Base-by-base conservation (phyloP, 306 rosid species). In the Quillaja saponaria region DNA sequence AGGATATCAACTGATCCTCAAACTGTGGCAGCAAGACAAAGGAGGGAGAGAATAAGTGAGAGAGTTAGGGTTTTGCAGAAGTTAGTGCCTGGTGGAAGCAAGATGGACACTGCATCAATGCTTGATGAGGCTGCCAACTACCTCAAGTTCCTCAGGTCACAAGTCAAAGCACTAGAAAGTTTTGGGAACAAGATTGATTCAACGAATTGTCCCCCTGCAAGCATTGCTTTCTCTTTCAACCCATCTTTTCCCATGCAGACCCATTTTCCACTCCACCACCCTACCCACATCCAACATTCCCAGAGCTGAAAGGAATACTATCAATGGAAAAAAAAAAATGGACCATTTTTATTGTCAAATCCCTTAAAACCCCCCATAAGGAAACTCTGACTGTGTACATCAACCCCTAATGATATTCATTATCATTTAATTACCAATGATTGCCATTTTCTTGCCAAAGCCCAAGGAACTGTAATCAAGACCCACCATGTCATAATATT, bases 21-120 rank as follows among this genome's bases (percentile, higher is more conserved):
- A 57, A 92, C 99, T 0, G 96, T 85, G 37, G 99, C 95, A 41
- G 99, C 99, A 31, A 88, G 99, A 49, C 95, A 89, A 38, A 84
- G 96, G 77, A 84, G 99, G 62, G 99, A 92, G 61, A 76, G 86
- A 69, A 92, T 92, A 61, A 78, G 96, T 59, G 96, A 89, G 28
- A 90, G 71, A 64, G 84, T 92, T 67, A 86, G 91, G 81, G 95
- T 81, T 74, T 81, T 92, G 74, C 99, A 92, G 76, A 79, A 71
- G 73, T 48, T 92, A 49, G 96, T 92, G 14, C 99, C 99, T n/a
- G 96, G 96, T 7, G 99, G 99, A 42, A 85, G 68, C 86, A 92
- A 86, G 73, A 88, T 92, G 99, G 99, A 92, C 71, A 89, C 99
- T 46, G 99, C 99, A 13, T 89, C 99, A 28, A 89, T 89, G 91